A percentile compares a stretch with the other conserved stretches of the same genome.
Conservation (phyloP, 2,329 filamentous ascomycete species). For the Fusarium beomiforme region DNA sequence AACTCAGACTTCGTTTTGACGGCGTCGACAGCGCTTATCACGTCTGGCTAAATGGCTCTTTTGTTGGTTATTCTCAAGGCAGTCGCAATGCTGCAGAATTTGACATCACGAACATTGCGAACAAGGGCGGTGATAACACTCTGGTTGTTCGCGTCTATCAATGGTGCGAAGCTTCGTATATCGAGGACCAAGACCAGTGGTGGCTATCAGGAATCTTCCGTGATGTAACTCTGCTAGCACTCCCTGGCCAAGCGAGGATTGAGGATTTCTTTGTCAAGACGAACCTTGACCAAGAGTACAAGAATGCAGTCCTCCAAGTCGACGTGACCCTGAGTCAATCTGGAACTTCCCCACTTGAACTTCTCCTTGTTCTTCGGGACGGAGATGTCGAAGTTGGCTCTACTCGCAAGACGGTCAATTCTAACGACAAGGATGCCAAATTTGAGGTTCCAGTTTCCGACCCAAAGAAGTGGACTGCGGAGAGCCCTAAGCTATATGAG, state of each 20-base stretch:
- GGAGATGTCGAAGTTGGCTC: background rate
- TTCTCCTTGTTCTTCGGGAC: background rate
- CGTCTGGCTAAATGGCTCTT: constrained; percentile 4
- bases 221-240: constrained; percentile 1
- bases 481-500: background rate
- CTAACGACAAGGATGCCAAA: accelerated
- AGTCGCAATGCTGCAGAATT: constrained; percentile 13
- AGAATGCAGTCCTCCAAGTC: background rate
- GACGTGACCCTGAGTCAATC: background rate
- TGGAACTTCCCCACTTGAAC: accelerated
- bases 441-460: background rate
- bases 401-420: background rate
- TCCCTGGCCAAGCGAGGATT: background rate
- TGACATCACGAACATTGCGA: background rate
- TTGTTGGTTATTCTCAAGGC: constrained; percentile 12
- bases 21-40: constrained; percentile 14
- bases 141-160: constrained; percentile 7
- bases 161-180: constrained; percentile 11
- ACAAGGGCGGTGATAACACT: background rate
- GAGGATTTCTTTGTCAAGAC: constrained; percentile 17
- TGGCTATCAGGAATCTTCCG: constrained; percentile 21
- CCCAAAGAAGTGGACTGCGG: constrained; percentile 9
- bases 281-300: background rate
- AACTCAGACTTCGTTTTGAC: constrained; percentile 7
- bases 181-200: constrained; percentile 19